Evolutionary conservation across 2,329 filamentous ascomycete species (phyloP).

Genomic region (Cytospora leucostoma): DNA sequence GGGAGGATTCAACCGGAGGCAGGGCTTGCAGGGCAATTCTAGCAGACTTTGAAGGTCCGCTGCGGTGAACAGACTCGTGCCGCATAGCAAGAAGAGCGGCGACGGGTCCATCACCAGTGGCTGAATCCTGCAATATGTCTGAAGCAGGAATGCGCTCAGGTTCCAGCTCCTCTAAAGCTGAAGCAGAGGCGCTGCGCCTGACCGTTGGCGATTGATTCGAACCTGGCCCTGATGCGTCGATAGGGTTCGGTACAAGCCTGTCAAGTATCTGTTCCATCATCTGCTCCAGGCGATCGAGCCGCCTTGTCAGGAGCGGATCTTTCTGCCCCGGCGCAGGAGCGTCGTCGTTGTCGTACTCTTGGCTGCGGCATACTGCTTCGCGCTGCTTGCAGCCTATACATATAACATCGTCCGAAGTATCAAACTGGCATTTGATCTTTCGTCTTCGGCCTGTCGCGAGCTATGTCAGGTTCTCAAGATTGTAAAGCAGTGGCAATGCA

Average conservation of each 20-base stretch:
- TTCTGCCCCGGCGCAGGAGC: constrained; percentile 30
- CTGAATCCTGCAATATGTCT: constrained; percentile 35
- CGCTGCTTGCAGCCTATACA: constrained; percentile 49
- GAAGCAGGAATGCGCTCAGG: constrained; percentile 32
- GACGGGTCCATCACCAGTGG: constrained; percentile 35
- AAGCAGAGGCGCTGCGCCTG: constrained; percentile 29
- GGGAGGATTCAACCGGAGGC: constrained; percentile 28
- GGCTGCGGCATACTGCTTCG: constrained; percentile 45
- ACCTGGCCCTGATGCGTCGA: neutral
- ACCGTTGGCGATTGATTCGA: constrained; percentile 19
- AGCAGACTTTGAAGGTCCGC: constrained; percentile 24
- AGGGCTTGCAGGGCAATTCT: constrained; percentile 28
- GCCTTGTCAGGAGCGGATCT: constrained; percentile 45
- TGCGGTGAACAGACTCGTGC: constrained; percentile 21
- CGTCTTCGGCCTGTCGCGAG: constrained; percentile 42
- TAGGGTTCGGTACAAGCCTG: constrained; percentile 36
- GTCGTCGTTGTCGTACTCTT: constrained; percentile 45
- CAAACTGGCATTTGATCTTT: constrained; percentile 51
- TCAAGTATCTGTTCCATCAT: constrained; percentile 49
- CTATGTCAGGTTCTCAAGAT: neutral
- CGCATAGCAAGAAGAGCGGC: constrained; percentile 35
- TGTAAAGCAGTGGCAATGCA: too few species aligned
- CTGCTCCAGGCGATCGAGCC: constrained; percentile 48
- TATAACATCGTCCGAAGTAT: constrained; percentile 40
- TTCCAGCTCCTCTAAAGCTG: constrained; percentile 27